These are phyloP conservation scores for Fomitopsis pinicola DNA, from an alignment of 1,284 basidiomycete species.

Conservation along the genomic window DNA sequence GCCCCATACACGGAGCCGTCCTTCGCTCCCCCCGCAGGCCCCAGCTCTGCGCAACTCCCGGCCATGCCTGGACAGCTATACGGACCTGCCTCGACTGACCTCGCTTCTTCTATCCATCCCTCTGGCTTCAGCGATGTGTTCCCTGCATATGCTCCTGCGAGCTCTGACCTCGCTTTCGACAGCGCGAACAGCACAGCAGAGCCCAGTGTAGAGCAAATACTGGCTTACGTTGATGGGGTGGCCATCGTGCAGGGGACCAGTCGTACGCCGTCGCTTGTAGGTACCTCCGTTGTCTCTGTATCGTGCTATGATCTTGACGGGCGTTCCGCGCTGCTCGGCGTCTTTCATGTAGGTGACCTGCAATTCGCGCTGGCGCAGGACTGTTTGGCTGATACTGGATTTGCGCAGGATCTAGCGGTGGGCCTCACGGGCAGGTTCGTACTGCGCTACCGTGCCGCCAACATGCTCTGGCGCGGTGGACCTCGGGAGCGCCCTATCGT, in stretches of 20 bases:
- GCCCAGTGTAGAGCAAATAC: too few relatives aligned
- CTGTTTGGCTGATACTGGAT: neutral
- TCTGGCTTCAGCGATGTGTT: too few relatives aligned
- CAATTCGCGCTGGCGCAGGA: neutral
- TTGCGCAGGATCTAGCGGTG: neutral
- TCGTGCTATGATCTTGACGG: neutral
- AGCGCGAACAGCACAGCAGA: neutral
- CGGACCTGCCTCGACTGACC: too few relatives aligned
- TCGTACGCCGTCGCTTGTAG: neutral
- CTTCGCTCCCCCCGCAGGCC: too few relatives aligned
- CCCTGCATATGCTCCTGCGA: too few relatives aligned
- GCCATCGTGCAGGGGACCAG: neutral
- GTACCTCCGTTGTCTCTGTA: neutral
- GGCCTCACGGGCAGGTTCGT: neutral
- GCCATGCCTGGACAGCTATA: too few relatives aligned
- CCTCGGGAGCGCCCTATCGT: slow-evolving; percentile 4
- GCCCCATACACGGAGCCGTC: neutral
- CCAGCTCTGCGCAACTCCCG: too few relatives aligned
- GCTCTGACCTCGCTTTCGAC: too few relatives aligned
- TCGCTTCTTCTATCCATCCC: too few relatives aligned
- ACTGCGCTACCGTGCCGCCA: neutral
- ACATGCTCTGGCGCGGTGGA: neutral
- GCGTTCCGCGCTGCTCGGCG: neutral
- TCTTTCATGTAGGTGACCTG: neutral
- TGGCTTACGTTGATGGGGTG: neutral